Percentiles rank a stretch among this genome's conserved stretches.
phyloP scores from a whole-genome alignment of 345 rosid genomes.

The Citropsis articulata region DNA sequence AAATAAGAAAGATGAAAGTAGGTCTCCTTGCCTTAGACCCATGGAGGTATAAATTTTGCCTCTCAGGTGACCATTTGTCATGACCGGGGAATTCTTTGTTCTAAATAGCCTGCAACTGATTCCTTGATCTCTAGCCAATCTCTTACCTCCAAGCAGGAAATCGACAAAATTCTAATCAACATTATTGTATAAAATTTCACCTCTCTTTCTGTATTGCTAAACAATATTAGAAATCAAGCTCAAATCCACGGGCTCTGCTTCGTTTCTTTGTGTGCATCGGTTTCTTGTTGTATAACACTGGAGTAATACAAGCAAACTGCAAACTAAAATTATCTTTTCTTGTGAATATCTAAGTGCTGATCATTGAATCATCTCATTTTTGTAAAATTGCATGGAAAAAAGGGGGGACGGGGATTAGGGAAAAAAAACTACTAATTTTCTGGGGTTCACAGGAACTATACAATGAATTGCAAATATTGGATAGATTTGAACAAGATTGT shows the following conservation, averaged over 20 bases:
- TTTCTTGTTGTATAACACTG: background rate
- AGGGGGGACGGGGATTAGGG: too few species aligned
- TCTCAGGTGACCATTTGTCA: background rate
- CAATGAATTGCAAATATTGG: slow-evolving; percentile 75
- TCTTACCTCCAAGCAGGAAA: background rate
- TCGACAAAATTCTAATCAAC: background rate
- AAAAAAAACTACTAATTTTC: background rate
- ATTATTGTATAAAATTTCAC: background rate
- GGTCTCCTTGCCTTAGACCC: background rate
- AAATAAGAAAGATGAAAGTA: background rate
- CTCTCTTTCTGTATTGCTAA: background rate
- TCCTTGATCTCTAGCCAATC: background rate
- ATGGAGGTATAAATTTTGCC: background rate
- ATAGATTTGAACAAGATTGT: slow-evolving; percentile 78
- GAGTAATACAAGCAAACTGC: background rate
- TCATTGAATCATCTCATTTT: background rate
- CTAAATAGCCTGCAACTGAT: background rate
- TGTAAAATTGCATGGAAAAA: background rate
- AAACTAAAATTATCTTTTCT: background rate
- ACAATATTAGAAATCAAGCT: background rate
- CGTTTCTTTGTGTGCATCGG: background rate
- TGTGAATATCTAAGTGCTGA: background rate
- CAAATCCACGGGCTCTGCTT: background rate
- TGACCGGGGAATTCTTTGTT: background rate
- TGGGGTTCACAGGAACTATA: slow-evolving; percentile 57